A percentile compares a stretch with the other conserved stretches of the same genome.
Evolutionary conservation across 495 filamentous ascomycete species (phyloP).

Genomic region (Penicillium odoratum): DNA sequence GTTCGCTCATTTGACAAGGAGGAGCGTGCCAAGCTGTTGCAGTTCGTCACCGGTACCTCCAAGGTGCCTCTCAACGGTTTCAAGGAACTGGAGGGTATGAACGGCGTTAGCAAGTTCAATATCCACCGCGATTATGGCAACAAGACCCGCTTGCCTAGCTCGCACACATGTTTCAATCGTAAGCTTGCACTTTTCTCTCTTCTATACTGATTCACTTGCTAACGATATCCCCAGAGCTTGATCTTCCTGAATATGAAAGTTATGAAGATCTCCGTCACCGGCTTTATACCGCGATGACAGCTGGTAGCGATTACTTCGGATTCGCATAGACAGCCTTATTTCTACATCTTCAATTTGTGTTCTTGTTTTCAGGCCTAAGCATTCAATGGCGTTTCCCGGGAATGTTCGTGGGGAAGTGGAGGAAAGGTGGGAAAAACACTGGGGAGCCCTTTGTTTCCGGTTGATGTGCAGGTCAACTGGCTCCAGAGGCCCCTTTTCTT

Average conservation of each 20-base stretch:
- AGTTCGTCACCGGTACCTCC: slow-evolving; percentile 97
- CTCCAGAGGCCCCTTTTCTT: slow-evolving; percentile 8
- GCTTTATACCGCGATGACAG: slow-evolving; percentile 89
- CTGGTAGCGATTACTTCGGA: slow-evolving; percentile 96
- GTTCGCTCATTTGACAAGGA: slow-evolving; percentile 98
- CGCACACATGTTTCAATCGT: slow-evolving; percentile 99
- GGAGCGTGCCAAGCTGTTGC: slow-evolving; percentile 93
- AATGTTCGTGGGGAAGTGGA: slow-evolving; percentile 14
- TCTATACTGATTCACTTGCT: slow-evolving; percentile 22
- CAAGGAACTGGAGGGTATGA: slow-evolving; percentile 99
- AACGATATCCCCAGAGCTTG: slow-evolving; percentile 71
- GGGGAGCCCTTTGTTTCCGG: slow-evolving; percentile 14
- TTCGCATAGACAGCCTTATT: slow-evolving; percentile 65
- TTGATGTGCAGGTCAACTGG: slow-evolving; percentile 50
- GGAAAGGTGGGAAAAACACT: slow-evolving; percentile 17
- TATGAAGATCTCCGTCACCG: slow-evolving; percentile 88
- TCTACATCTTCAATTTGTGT: slow-evolving; percentile 6
- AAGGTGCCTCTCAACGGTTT: slow-evolving; percentile 99
- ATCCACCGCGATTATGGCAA: slow-evolving; percentile 98
- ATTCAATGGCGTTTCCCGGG: slow-evolving; percentile 50
- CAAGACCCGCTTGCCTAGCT: slow-evolving; percentile 94
- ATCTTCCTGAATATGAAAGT: slow-evolving; percentile 96
- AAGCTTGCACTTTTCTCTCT: slow-evolving; percentile 39
- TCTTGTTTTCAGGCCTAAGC: slow-evolving; percentile 29
- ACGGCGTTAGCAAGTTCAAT: slow-evolving; percentile 96